phyloP scores from a whole-genome alignment of 805 yeast genomes.

The Metschnikowia cubensis region DNA sequence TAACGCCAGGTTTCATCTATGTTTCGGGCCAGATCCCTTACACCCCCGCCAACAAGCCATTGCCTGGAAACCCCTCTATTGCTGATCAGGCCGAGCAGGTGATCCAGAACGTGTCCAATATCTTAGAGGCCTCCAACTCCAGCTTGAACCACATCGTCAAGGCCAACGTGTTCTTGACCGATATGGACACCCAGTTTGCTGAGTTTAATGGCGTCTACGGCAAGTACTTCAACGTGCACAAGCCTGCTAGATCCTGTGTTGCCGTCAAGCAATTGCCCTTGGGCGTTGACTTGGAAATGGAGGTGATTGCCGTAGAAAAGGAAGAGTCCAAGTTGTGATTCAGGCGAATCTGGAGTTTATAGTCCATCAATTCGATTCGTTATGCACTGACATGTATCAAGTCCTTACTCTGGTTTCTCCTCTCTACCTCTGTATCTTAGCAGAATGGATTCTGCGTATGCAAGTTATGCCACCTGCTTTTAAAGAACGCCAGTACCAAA shows the following conservation, averaged over 20 bases:
- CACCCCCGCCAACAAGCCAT: slow-evolving; percentile 75
- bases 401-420: background rate
- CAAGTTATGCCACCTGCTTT: too few species aligned
- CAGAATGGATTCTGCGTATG: too few species aligned
- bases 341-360: background rate
- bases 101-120: slow-evolving; percentile 61
- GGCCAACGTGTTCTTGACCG: slow-evolving; percentile 85
- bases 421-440: too few species aligned
- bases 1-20: slow-evolving; percentile 62
- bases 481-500: too few species aligned
- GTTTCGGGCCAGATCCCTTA: slow-evolving; percentile 95
- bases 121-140: slow-evolving; percentile 83
- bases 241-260: slow-evolving; percentile 97
- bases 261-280: slow-evolving; percentile 91
- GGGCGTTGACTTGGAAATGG: slow-evolving; percentile 84
- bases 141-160: slow-evolving; percentile 80
- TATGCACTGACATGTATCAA: background rate
- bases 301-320: slow-evolving; percentile 80
- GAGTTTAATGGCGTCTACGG: slow-evolving; percentile 84
- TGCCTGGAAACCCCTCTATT: slow-evolving; percentile 62
- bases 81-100: slow-evolving; percentile 76
- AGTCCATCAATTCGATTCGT: background rate
- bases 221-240: slow-evolving; percentile 68
- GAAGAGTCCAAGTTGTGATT: slow-evolving; percentile 30
- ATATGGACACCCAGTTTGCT: slow-evolving; percentile 74